Base-by-base conservation (phyloP, 352 stramenopile species). In the Phytophthora citrophthora region DNA sequence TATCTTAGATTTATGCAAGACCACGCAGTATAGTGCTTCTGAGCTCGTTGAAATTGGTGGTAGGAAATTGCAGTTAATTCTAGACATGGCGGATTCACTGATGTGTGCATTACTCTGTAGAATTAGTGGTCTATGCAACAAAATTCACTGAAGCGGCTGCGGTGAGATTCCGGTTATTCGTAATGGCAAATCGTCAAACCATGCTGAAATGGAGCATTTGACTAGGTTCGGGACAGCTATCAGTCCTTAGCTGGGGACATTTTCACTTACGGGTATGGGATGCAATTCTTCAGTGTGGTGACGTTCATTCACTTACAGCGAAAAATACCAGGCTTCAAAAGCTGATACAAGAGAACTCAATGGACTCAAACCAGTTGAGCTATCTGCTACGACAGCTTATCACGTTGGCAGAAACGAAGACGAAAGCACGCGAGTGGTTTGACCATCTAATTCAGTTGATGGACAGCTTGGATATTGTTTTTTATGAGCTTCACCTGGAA, bases 331-430 rank as follows among this genome's bases (percentile, higher is more conserved):
- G 83, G 9, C 64, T 94, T 39, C 83, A 94, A 64, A 27, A 83
- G 16, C 62, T 85, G 29, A 41, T 91, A 5, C 82, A 93, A 79
- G 57, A 54, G 27, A 67, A 74, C 6, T 32, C 50, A 2, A 60
- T 76, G 23, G 61, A 79, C 26, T 16, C 72, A 16, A 61, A 29
- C 44, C 77, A 72, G 24, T 39, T 94, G 4, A 72, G 74, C 52
- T 91, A 90, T 55, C 26, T 91, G 15, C 78, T 94, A 51, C 82
- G 86, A 26, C 79, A 81, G 4, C 62, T 91, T 15, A 75, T 91
- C 31, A 72, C 53, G 13, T 68, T 91, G 11, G 70, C 82, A 15
- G 70, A 88, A 52, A 70, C 72, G 11, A 87, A 82, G 26, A 5
- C 57, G 7, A 52, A 60, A 20, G 72, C 68, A 29, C 64, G 80